Evolutionary conservation across 2,329 filamentous ascomycete species (phyloP).

Genomic region (Fragosphaeria purpurea): DNA sequence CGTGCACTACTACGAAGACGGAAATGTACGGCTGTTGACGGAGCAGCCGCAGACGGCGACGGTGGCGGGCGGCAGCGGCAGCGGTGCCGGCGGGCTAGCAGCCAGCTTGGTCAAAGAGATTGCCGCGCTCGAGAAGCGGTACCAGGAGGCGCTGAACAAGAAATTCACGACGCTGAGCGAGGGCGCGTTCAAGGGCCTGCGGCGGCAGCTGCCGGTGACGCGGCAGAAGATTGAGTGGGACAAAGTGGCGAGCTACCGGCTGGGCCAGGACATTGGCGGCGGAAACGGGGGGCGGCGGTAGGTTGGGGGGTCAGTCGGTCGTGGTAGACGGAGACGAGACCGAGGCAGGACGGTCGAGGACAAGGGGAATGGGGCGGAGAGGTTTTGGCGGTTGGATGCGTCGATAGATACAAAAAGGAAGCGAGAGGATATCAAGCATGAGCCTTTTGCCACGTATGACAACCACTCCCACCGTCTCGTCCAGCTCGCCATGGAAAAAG

Average conservation of each 20-base stretch:
- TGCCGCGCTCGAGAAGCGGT: conserved; percentile 72
- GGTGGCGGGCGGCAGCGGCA: conserved; percentile 51
- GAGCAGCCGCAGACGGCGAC: conserved; percentile 61
- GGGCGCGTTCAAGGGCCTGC: conserved; percentile 86
- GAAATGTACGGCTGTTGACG: conserved; percentile 90
- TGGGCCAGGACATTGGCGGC: conserved; percentile 71
- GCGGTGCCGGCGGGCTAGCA: conserved; percentile 58
- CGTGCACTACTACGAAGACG: conserved; percentile 99
- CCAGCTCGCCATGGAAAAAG: background rate
- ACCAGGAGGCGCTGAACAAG: conserved; percentile 90
- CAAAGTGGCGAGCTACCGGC: conserved; percentile 85
- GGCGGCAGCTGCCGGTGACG: conserved; percentile 89
- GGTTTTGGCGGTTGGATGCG: no score
- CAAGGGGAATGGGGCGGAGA: background rate
- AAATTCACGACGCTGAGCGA: conserved; percentile 84
- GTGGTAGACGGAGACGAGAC: conserved; percentile 22
- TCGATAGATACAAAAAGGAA: no score
- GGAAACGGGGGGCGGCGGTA: conserved; percentile 31
- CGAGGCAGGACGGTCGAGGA: conserved; percentile 24
- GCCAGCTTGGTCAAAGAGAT: conserved; percentile 60
- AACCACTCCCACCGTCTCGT: no score
- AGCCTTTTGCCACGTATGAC: no score
- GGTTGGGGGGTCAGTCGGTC: no score
- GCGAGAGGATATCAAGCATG: no score
- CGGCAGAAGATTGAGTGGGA: conserved; percentile 99